phyloP scores from a whole-genome alignment of 2,329 filamentous ascomycete genomes.

The Xylariaceae sp. region DNA sequence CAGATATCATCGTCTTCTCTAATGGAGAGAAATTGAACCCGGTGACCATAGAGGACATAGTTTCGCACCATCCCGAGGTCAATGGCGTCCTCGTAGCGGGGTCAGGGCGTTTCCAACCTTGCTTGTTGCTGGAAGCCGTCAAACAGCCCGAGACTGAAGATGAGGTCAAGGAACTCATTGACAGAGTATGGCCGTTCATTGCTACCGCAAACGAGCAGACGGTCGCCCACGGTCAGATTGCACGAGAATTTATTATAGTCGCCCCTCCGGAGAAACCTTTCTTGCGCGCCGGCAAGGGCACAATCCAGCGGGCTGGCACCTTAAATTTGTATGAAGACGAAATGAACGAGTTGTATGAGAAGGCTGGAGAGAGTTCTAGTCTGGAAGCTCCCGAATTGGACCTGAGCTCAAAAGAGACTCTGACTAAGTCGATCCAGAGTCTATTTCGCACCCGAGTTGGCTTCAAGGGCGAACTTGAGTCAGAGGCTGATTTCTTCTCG shows the following conservation, averaged over 20 bases:
- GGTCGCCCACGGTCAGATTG: slow-evolving; percentile 45
- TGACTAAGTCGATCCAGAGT: slow-evolving; percentile 31
- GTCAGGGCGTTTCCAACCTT: slow-evolving; percentile 43
- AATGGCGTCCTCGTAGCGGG: slow-evolving; percentile 45
- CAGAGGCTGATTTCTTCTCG: slow-evolving; percentile 39
- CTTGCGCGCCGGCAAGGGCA: slow-evolving; percentile 43
- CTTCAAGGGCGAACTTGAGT: slow-evolving; percentile 27
- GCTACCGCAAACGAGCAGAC: slow-evolving; percentile 41
- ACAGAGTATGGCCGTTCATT: slow-evolving; percentile 42
- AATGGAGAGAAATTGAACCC: slow-evolving; percentile 52
- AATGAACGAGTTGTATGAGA: slow-evolving; percentile 41
- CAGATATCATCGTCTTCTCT: slow-evolving; percentile 45
- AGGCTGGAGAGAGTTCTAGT: slow-evolving; percentile 15
- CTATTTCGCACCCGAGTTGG: slow-evolving; percentile 32
- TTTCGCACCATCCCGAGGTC: slow-evolving; percentile 39
- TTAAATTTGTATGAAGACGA: slow-evolving; percentile 41
- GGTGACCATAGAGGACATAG: slow-evolving; percentile 39
- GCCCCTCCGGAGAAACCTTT: slow-evolving; percentile 42
- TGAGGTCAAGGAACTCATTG: slow-evolving; percentile 35
- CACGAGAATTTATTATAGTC: slow-evolving; percentile 38
- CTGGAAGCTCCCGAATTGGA: slow-evolving; percentile 30
- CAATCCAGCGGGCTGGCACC: slow-evolving; percentile 40
- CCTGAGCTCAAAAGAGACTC: slow-evolving; percentile 28
- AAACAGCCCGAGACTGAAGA: slow-evolving; percentile 28
- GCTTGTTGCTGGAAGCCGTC: slow-evolving; percentile 44